Percentiles rank a stretch among this genome's conserved stretches.
Conservation (phyloP, 192 early-diverging fungal genomes). For the Geranomyces michiganensis region DNA sequence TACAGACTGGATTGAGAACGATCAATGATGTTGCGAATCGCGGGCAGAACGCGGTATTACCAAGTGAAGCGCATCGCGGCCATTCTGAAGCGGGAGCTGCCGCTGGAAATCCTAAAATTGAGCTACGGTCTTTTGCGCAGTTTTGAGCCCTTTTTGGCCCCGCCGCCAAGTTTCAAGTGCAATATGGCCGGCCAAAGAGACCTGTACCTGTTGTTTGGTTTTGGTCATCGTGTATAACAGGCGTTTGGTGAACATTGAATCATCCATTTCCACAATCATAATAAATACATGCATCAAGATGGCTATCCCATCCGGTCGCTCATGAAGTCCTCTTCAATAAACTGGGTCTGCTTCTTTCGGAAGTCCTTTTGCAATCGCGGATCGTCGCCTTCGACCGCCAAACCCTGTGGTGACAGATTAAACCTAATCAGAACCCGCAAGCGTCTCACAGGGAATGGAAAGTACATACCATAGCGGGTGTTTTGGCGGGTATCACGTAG, state of each 20-base stretch:
- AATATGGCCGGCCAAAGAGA: no score
- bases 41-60: neutral
- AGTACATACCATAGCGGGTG: conserved; percentile 67
- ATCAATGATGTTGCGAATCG: neutral
- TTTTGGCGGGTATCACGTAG: conserved; percentile 91
- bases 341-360: conserved; percentile 43
- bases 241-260: no score
- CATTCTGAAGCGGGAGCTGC: neutral
- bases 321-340: conserved; percentile 50
- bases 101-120: conserved; percentile 3
- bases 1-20: conserved; percentile 7
- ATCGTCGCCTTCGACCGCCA: conserved; percentile 95
- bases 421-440: conserved; percentile 9
- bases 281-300: neutral
- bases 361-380: conserved; percentile 64
- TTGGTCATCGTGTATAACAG: no score
- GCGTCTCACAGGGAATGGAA: neutral
- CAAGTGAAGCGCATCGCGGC: neutral
- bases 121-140: conserved; percentile 8
- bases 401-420: conserved; percentile 42
- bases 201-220: no score
- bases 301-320: conserved; percentile 48
- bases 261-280: no score
- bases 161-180: no score
- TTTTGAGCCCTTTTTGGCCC: no score